Conservation (phyloP, 305 asterid genomes). For the Rubia peregrina region DNA sequence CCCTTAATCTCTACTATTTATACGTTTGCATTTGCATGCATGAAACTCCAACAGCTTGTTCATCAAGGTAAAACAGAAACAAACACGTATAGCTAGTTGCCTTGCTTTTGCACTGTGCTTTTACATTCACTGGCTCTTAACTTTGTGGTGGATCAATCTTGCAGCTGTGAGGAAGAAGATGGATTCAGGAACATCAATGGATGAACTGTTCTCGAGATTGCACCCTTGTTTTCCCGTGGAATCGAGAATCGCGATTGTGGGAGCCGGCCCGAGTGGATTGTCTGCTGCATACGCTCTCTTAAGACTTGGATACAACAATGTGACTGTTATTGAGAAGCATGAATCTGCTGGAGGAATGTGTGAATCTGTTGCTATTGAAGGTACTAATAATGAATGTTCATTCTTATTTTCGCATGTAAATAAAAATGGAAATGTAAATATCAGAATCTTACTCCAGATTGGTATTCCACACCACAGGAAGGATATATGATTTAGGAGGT, state of each 20-base stretch:
- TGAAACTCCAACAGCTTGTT: background rate
- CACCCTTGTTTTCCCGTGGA: conserved; percentile 9
- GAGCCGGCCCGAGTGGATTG: conserved; percentile 68
- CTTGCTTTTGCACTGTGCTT: too few species aligned
- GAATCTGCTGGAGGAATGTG: conserved; percentile 63
- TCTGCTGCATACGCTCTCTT: conserved; percentile 68
- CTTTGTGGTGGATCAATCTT: too few species aligned
- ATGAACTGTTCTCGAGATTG: conserved; percentile 6
- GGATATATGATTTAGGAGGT: conserved; percentile 65
- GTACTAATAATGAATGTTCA: conserved; percentile 14
- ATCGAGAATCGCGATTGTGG: conserved; percentile 27
- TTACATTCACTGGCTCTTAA: too few species aligned
- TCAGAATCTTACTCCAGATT: background rate
- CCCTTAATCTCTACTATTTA: background rate
- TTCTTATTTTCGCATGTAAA: background rate
- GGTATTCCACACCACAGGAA: conserved; percentile 27
- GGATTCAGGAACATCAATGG: conserved; percentile 8
- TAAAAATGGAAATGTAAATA: background rate
- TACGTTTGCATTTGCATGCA: background rate
- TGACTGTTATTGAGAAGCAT: conserved; percentile 49
- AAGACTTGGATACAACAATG: conserved; percentile 46
- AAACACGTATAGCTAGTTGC: background rate
- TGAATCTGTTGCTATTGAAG: conserved; percentile 58
- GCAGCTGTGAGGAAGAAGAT: background rate
- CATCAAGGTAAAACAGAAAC: background rate